phyloP scores from a whole-genome alignment of 768 basidiomycete species.

The Boletellus sp. region DNA sequence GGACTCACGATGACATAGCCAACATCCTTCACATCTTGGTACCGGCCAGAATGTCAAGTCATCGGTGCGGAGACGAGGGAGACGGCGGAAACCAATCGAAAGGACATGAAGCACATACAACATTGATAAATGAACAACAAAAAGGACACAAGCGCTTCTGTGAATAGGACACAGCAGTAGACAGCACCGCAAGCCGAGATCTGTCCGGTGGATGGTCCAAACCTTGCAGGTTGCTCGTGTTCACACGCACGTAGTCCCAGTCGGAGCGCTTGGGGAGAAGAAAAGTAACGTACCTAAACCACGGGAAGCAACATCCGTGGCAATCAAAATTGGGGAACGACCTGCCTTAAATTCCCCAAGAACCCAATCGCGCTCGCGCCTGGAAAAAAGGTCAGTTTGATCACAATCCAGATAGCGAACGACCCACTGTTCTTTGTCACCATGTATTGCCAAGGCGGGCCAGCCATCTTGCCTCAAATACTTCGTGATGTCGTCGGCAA shows the following conservation, averaged over 20 bases:
- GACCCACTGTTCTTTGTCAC: conserved; percentile 96
- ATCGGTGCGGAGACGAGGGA: conserved; percentile 24
- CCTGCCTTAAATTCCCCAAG: conserved; percentile 97
- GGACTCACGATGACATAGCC: conserved; percentile 88
- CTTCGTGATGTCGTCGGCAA: conserved; percentile 98
- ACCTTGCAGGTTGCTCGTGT: conserved; percentile 28
- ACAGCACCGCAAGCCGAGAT: conserved; percentile 15
- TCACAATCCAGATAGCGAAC: not conserved
- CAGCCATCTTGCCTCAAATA: conserved; percentile 97
- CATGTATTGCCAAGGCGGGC: conserved; percentile 99
- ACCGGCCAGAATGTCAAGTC: conserved; percentile 30
- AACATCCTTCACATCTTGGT: conserved; percentile 96
- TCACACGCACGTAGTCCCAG: conserved; percentile 32
- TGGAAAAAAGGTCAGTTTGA: conserved; percentile 26
- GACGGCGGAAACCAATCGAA: conserved; percentile 12
- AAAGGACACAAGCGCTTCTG: conserved; percentile 32
- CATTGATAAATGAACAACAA: conserved; percentile 30
- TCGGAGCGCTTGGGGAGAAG: conserved; percentile 33
- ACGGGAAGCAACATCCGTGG: conserved; percentile 99
- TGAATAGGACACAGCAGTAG: conserved; percentile 26
- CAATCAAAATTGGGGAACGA: conserved; percentile 94
- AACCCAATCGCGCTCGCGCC: conserved; percentile 99
- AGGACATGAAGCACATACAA: conserved; percentile 32
- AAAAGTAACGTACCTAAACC: conserved; percentile 89
- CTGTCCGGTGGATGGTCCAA: conserved; percentile 28